Conservation (phyloP, 1,284 basidiomycete species). For the Ustilago nuda region DNA sequence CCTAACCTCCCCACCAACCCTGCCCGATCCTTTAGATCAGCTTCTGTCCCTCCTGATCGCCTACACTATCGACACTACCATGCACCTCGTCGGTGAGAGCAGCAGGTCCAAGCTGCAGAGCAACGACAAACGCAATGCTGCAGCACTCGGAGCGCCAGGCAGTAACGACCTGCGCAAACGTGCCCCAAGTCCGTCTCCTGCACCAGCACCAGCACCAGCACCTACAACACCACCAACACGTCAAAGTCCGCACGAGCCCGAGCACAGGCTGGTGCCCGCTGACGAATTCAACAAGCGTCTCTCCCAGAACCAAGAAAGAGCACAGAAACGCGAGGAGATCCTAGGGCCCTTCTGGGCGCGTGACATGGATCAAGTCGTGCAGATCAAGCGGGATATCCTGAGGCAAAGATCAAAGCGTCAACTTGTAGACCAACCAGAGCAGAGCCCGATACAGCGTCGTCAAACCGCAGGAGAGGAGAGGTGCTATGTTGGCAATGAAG, state of each 20-base stretch:
- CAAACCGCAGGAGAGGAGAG: slow-evolving; percentile 52
- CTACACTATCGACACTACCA: neutral
- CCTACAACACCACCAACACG: slow-evolving; percentile 43
- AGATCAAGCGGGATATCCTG: slow-evolving; percentile 33
- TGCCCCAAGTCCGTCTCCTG: slow-evolving; percentile 33
- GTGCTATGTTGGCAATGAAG: slow-evolving; percentile 60
- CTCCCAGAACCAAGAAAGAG: slow-evolving; percentile 4
- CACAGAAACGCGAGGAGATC: slow-evolving; percentile 29
- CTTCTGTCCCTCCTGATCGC: neutral
- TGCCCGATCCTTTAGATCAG: neutral
- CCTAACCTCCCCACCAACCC: neutral
- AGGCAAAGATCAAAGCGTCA: slow-evolving; percentile 5
- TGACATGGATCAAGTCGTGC: slow-evolving; percentile 33
- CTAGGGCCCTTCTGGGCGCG: slow-evolving; percentile 53
- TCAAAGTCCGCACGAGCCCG: slow-evolving; percentile 33
- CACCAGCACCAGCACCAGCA: slow-evolving; percentile 30
- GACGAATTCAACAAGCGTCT: slow-evolving; percentile 26
- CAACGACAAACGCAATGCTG: slow-evolving; percentile 10
- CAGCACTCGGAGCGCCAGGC: neutral
- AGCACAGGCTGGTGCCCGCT: slow-evolving; percentile 27
- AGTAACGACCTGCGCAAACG: slow-evolving; percentile 9
- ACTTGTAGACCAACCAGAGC: slow-evolving; percentile 4
- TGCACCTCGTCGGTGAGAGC: slow-evolving; percentile 46
- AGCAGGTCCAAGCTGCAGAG: slow-evolving; percentile 30
- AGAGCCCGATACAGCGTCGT: slow-evolving; percentile 26